Percentiles rank a stretch among this genome's conserved stretches.
These are phyloP conservation scores for Amborella trichopoda DNA, from an alignment of 164 flowering plant genomes.

Conservation along the genomic window DNA sequence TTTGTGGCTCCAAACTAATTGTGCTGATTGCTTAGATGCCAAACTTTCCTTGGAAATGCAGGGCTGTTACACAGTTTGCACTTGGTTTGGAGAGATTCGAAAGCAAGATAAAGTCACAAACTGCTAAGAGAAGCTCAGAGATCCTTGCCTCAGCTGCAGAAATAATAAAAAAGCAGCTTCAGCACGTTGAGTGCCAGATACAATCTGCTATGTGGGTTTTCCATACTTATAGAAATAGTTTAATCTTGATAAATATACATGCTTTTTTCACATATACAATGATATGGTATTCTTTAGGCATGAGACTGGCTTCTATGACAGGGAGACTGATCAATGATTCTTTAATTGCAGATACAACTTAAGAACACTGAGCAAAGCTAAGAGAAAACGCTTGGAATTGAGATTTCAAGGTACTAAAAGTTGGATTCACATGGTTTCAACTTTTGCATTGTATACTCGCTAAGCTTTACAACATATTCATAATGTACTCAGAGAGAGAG, in stretches of 20 bases:
- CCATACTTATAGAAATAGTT: neutral
- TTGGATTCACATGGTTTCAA: too few relatives aligned
- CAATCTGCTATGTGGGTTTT: slow-evolving; percentile 52
- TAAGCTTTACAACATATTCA: neutral
- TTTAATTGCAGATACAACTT: slow-evolving; percentile 50
- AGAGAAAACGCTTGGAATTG: slow-evolving; percentile 57
- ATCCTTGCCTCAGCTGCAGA: slow-evolving; percentile 49
- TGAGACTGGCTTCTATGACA: neutral
- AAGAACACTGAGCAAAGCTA: slow-evolving; percentile 35
- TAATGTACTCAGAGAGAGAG: neutral
- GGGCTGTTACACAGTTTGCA: slow-evolving; percentile 51
- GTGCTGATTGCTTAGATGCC: neutral
- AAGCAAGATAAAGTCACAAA: slow-evolving; percentile 37
- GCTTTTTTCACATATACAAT: neutral
- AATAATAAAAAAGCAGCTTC: slow-evolving; percentile 39
- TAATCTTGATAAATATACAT: neutral
- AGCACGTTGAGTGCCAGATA: slow-evolving; percentile 47
- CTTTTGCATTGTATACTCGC: too few relatives aligned
- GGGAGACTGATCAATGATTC: neutral
- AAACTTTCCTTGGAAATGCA: slow-evolving; percentile 16
- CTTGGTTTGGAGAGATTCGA: slow-evolving; percentile 41
- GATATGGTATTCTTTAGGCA: neutral
- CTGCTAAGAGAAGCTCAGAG: slow-evolving; percentile 50
- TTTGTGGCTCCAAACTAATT: neutral
- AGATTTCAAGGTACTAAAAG: slow-evolving; percentile 52